Evolutionary conservation across 2,329 filamentous ascomycete genomes (phyloP).

Genomic region (Aspergillus fumigatiaffinis): DNA sequence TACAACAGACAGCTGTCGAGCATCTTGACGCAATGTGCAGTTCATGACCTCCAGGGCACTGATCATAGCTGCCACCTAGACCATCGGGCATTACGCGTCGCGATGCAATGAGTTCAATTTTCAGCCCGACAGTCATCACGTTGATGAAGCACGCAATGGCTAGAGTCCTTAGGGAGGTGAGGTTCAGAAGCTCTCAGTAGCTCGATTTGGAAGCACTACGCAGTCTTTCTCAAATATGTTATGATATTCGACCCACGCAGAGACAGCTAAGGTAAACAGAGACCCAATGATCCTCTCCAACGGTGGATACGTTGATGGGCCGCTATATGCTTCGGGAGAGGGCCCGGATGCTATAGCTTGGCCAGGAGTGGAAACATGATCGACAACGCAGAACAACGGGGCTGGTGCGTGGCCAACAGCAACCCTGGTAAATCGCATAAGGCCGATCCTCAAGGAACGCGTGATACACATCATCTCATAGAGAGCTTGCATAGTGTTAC

Average conservation of each 20-base stretch:
- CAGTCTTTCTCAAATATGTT: constrained; percentile 2
- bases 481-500: not conserved
- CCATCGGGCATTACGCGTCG: constrained; percentile 11
- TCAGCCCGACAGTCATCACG: constrained; percentile 12
- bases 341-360: constrained; percentile 14
- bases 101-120: constrained; percentile 3
- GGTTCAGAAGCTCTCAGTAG: not conserved
- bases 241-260: constrained; percentile 1
- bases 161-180: not conserved
- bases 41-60: not conserved
- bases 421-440: not conserved
- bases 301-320: constrained; percentile 5
- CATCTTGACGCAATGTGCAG: not conserved
- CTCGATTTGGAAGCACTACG: constrained; percentile 3
- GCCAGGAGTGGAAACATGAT: constrained; percentile 12
- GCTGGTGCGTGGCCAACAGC: constrained; percentile 7
- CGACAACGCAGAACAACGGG: constrained; percentile 7
- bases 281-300: constrained; percentile 7
- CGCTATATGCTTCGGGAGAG: constrained; percentile 14
- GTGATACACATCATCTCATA: not conserved
- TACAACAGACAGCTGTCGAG: not conserved
- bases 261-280: not conserved
- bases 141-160: constrained; percentile 6
- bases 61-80: not conserved
- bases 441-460: not conserved